A percentile compares a stretch with the other conserved stretches of the same genome.
phyloP scores from a whole-genome alignment of 2,329 filamentous ascomycete genomes.

The Fusarium equiseti region DNA sequence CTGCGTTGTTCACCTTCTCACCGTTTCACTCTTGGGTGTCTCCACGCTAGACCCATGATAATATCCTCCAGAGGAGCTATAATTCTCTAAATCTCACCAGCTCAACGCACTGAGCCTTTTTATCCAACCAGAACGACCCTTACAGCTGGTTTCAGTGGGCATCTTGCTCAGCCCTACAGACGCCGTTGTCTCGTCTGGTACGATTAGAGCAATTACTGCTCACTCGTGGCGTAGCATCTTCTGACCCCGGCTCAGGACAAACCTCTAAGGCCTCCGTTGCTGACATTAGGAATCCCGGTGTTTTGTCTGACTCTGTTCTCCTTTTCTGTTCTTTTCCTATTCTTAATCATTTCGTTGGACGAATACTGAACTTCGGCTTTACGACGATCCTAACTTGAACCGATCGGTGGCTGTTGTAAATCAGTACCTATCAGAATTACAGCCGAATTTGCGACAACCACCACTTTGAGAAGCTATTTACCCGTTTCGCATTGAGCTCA shows the following conservation, averaged over 20 bases:
- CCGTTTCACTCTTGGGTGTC: constrained; percentile 26
- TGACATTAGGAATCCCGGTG: constrained; percentile 38
- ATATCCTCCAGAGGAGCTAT: constrained; percentile 34
- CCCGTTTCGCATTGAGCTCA: constrained; percentile 16
- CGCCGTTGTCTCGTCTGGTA: constrained; percentile 26
- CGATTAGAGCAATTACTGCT: constrained; percentile 39
- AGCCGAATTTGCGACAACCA: constrained; percentile 16
- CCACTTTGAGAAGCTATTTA: constrained; percentile 14
- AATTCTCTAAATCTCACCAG: constrained; percentile 29
- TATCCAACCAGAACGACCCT: constrained; percentile 33
- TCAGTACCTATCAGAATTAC: constrained; percentile 1
- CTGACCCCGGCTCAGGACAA: constrained; percentile 35
- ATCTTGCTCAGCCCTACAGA: constrained; percentile 46
- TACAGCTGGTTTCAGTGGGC: constrained; percentile 34
- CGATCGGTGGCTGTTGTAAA: constrained; percentile 12
- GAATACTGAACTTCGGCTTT: neutral
- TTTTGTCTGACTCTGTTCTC: constrained; percentile 24
- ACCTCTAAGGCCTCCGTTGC: constrained; percentile 46
- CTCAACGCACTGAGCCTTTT: constrained; percentile 20
- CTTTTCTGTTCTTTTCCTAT: constrained; percentile 21
- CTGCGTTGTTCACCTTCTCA: constrained; percentile 17
- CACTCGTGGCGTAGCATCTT: constrained; percentile 46
- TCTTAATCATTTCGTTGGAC: constrained; percentile 9
- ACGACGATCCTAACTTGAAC: constrained; percentile 18
- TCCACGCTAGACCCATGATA: constrained; percentile 35